Conservation (phyloP, 1,139 yeast species). For the Geotrichum macrosporum region DNA sequence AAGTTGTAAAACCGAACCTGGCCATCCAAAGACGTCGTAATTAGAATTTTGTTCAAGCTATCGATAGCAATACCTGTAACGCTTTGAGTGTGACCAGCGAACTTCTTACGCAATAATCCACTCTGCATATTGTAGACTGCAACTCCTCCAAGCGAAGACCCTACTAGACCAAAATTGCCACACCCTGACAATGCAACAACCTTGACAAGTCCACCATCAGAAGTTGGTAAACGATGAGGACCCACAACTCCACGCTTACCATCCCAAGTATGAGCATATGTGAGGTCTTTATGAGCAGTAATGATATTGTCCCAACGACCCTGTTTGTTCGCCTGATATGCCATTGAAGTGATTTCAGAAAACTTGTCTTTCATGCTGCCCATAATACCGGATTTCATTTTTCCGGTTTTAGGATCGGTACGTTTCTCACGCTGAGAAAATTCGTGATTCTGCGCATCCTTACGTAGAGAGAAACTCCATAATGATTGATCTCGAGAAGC, state of each 20-base stretch:
- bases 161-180: slow-evolving; percentile 92
- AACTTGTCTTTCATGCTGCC: slow-evolving; percentile 56
- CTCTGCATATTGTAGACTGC: slow-evolving; percentile 88
- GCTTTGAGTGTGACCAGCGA: slow-evolving; percentile 61
- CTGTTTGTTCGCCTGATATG: slow-evolving; percentile 71
- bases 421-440: slow-evolving; percentile 64
- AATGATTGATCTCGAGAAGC: slow-evolving; percentile 83
- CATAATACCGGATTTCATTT: slow-evolving; percentile 35
- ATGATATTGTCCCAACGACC: slow-evolving; percentile 94
- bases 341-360: slow-evolving; percentile 69
- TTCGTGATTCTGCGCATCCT: slow-evolving; percentile 95
- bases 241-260: slow-evolving; percentile 81
- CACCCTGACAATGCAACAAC: slow-evolving; percentile 80
- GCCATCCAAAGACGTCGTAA: slow-evolving; percentile 87
- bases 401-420: slow-evolving; percentile 50
- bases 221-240: slow-evolving; percentile 60
- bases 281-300: slow-evolving; percentile 85
- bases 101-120: slow-evolving; percentile 66
- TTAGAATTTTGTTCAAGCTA: slow-evolving; percentile 83
- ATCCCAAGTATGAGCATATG: slow-evolving; percentile 89
- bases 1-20: slow-evolving; percentile 84
- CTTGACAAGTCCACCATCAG: slow-evolving; percentile 78
- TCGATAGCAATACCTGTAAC: slow-evolving; percentile 89
- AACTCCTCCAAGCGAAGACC: slow-evolving; percentile 87
- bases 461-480: slow-evolving; percentile 88